Evolutionary conservation across 2,329 filamentous ascomycete genomes (phyloP), one percentile per base, ranked within the genome.

Genomic region (Calonectria multiphialidica): DNA sequence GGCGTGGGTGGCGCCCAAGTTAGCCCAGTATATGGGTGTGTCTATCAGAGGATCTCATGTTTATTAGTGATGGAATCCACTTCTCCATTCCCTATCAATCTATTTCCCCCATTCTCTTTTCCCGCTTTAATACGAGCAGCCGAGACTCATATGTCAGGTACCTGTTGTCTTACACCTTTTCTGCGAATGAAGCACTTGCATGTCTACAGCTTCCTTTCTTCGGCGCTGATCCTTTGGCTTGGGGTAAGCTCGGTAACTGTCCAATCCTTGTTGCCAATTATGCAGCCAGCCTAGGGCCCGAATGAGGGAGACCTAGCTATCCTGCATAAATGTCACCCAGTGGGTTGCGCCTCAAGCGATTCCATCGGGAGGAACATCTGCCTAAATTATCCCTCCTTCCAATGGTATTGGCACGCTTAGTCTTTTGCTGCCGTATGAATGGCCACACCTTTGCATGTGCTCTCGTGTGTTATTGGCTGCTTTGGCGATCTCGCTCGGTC

Each of bases 341-440:
- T 10, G 33, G 10, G 53, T 57, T 37, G 40, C 53, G 35, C 5
- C 23, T 57, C 33, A 40, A 57, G 40, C 33, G 53, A 57, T 57
- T 18, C 53, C 53, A 40, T 37, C 35, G 53, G 21, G 30, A 21
- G 21, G 30, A 23, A n/a, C 12, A 49, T 25, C 25, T n/a, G 47
- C 47, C 47, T 25, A 57, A 21, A 57, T 57, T 57, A 57, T 57
- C 53, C 53, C 53, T 57, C 53, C 53, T 33, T 57, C 53, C 53
- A 57, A 57, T 57, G 10, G 53, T 7, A 16, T 57, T 9, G 35
- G 12, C n/a, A 57, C 53, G 53, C 53, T 57, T 57, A 37, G 33
- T 57, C 37, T 57, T 35, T 23, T 33, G 8, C 25, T 40, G 33
- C 33, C n/a, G 33, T 40, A 12, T 10, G 40, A 57, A 57, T 23